phyloP scores from a whole-genome alignment of 2,329 filamentous ascomycete species.

The Cladosporium sp. region DNA sequence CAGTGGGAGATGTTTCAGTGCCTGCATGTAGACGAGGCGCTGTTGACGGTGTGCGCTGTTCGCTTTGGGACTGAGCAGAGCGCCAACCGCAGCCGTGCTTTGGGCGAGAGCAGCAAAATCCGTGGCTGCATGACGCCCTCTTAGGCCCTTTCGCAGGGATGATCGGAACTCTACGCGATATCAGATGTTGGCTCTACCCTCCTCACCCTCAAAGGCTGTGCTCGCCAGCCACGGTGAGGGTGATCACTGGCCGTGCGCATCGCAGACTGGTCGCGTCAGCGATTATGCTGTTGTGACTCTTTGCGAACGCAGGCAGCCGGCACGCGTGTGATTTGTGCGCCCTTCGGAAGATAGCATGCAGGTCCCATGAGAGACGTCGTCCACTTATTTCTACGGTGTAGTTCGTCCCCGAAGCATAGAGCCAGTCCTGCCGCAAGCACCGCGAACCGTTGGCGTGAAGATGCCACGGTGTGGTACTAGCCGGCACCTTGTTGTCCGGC shows the following conservation, averaged over 20 bases:
- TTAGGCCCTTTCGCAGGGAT: not conserved
- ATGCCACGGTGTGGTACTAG: slow-evolving; percentile 12
- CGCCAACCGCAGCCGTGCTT: not conserved
- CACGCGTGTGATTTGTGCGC: not conserved
- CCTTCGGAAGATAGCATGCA: slow-evolving; percentile 10
- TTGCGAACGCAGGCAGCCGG: not conserved
- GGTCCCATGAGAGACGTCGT: slow-evolving; percentile 1
- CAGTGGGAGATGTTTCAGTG: slow-evolving; percentile 10
- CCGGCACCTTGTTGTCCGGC: slow-evolving; percentile 12
- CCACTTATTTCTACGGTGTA: not conserved
- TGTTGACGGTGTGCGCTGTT: not conserved
- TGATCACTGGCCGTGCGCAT: not conserved
- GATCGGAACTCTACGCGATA: slow-evolving; percentile 12
- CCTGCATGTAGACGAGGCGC: not conserved
- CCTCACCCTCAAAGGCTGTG: not conserved
- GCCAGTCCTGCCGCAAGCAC: slow-evolving; percentile 1
- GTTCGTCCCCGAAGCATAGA: slow-evolving; percentile 1
- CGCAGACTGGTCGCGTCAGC: slow-evolving; percentile 3
- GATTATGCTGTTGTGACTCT: slow-evolving; percentile 1
- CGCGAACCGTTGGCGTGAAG: slow-evolving; percentile 16
- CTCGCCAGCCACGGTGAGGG: not conserved
- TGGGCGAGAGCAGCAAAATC: slow-evolving; percentile 1
- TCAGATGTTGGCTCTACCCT: not conserved
- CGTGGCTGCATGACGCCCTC: slow-evolving; percentile 15
- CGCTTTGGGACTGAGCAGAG: not conserved